Conservation (phyloP, 1,139 yeast species). For the Saccharomyces hybrid region DNA sequence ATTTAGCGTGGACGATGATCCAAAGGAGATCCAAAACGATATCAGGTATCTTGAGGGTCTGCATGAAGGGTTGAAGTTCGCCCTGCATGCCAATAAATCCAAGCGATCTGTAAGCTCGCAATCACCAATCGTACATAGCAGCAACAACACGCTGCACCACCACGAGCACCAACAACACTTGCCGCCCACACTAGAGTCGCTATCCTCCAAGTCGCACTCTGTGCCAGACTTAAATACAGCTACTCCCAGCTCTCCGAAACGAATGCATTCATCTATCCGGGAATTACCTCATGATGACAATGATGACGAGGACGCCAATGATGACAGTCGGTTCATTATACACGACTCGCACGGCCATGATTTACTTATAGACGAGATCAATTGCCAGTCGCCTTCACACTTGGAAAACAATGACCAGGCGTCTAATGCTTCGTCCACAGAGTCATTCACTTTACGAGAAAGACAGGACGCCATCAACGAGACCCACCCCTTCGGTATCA, state of each 20-base stretch:
- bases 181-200: background rate
- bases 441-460: conserved; percentile 82
- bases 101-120: conserved; percentile 12
- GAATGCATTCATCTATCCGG: background rate
- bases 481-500: conserved; percentile 95
- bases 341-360: background rate
- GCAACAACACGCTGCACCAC: background rate
- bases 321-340: conserved; percentile 23
- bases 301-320: conserved; percentile 28
- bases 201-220: background rate
- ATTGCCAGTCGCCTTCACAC: background rate
- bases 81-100: conserved; percentile 25
- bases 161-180: background rate
- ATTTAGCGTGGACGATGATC: conserved; percentile 74
- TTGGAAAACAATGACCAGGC: conserved; percentile 29
- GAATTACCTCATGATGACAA: conserved; percentile 5
- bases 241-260: background rate
- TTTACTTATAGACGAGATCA: background rate
- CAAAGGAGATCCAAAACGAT: conserved; percentile 52
- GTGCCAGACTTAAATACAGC: background rate
- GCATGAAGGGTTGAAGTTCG: conserved; percentile 54
- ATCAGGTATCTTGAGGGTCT: conserved; percentile 64
- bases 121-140: conserved; percentile 3
- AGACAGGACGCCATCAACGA: conserved; percentile 94
- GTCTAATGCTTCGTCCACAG: conserved; percentile 56